Conservation (phyloP, 2,329 filamentous ascomycete species). For the Cladosporium phlei region DNA sequence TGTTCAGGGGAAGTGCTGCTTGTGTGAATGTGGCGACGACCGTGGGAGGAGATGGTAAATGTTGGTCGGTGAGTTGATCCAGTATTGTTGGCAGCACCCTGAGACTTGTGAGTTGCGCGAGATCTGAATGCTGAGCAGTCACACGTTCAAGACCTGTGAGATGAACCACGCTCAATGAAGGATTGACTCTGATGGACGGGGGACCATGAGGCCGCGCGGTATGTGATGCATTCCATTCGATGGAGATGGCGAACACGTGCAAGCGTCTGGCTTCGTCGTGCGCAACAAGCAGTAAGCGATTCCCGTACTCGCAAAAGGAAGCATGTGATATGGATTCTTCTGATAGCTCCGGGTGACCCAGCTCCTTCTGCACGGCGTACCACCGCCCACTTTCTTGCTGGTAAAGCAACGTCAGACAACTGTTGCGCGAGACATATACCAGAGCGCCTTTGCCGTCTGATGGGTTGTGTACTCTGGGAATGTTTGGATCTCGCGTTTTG, state of each 20-base stretch:
- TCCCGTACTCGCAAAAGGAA: conserved; percentile 55
- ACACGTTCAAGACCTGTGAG: conserved; percentile 25
- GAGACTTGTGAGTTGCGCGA: conserved; percentile 24
- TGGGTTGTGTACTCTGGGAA: conserved; percentile 69
- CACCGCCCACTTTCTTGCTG: conserved; percentile 68
- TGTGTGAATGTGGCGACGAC: conserved; percentile 68
- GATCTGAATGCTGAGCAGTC: conserved; percentile 24
- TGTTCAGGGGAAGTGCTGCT: conserved; percentile 35
- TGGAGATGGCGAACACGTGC: conserved; percentile 65
- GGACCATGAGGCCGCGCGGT: conserved; percentile 23
- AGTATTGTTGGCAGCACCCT: conserved; percentile 46
- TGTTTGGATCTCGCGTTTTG: conserved; percentile 52
- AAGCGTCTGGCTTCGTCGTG: conserved; percentile 68
- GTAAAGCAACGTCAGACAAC: conserved; percentile 70
- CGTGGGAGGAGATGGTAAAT: conserved; percentile 39
- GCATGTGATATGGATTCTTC: conserved; percentile 76
- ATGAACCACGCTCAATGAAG: conserved; percentile 25
- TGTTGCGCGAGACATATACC: conserved; percentile 70
- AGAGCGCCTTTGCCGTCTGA: conserved; percentile 67
- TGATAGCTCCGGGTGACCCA: conserved; percentile 54
- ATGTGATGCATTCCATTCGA: conserved; percentile 63
- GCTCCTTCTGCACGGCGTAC: conserved; percentile 49
- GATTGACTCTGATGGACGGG: conserved; percentile 12
- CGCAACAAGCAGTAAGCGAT: conserved; percentile 59
- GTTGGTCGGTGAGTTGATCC: conserved; percentile 44